phyloP scores from a whole-genome alignment of 148 eudicot genomes.

The Rhododendron simsii region DNA sequence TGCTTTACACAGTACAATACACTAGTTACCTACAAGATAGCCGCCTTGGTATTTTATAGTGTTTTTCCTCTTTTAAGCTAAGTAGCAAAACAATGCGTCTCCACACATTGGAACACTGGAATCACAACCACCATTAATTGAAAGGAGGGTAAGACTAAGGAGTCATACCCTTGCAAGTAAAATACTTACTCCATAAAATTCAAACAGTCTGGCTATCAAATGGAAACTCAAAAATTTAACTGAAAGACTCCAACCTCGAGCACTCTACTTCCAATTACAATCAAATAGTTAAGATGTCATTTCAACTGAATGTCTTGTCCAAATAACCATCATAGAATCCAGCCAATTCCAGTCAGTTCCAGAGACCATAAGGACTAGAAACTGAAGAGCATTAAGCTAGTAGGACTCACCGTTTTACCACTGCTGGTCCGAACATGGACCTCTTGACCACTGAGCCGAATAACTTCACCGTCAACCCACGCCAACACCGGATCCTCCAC shows the following conservation, averaged over 20 bases:
- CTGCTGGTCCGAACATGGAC: conserved; percentile 62
- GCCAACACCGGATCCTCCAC: conserved; percentile 84
- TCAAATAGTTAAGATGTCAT: not conserved
- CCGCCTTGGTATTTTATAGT: not conserved
- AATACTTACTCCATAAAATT: not conserved
- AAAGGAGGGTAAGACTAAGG: not conserved
- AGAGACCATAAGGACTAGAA: not conserved
- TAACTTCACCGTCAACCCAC: conserved; percentile 93
- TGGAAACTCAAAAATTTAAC: not conserved
- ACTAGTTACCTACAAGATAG: not conserved
- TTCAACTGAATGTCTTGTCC: not conserved
- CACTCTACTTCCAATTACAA: not conserved
- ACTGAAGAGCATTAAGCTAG: conserved; percentile 5
- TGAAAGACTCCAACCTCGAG: not conserved
- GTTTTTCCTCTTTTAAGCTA: not conserved
- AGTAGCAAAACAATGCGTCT: not conserved
- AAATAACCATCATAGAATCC: not conserved
- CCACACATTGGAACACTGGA: not conserved
- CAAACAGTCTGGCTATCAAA: not conserved
- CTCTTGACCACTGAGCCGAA: conserved; percentile 61
- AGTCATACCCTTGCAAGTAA: not conserved
- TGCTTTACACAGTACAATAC: not conserved
- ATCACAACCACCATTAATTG: not conserved
- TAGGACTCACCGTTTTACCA: conserved; percentile 69
- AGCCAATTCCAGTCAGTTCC: not conserved